Base-by-base conservation (phyloP, 2,329 filamentous ascomycete genomes). In the Penicillium vulpinum region DNA sequence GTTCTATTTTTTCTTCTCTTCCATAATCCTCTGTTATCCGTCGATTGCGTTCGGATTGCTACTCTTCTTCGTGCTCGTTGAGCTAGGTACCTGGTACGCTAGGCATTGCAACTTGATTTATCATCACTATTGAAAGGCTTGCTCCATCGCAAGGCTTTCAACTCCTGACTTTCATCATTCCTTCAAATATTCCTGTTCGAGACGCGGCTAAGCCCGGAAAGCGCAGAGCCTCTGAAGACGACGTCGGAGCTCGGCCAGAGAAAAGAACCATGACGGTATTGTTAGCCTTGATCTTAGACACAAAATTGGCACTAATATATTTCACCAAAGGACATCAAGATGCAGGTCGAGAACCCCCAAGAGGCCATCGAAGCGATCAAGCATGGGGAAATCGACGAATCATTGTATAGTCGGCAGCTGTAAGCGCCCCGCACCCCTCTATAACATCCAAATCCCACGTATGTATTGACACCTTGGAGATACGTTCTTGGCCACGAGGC, bases 401-500 rank as follows among this genome's bases (percentile, higher is more conserved):
- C 84, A 39, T 76, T 88, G 54, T 88, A 88, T 77, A 87, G 85
- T 72, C 78, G 85, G 65, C 85, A 88, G 77, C 82, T 88, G 72
- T 78, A 62, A 68, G 75, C 65, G 15, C 41, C 28, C 36, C 22
- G 9, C 35, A 21, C 7, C 15, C 40, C 44, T 26, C 28, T 36
- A 7, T 49, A n/a, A 21, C 33, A 18, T 48, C 38, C 24, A 15
- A 21, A 33, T 18, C 21, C 15, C 21, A 22, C 40, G 33, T 35
- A 40, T 36, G 29, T 61, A 59, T 62, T 65, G 44, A 61, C 39
- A n/a, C 8, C 36, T 47, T 51, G 36, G 58, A 80, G 78, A 50
- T 89, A 89, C 68, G 86, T 89, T 54, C 83, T 89, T 54, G 86
- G 94, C 54, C 86, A 89, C 71, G 86, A 89, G 75, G 86, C 94